A percentile compares a stretch with the other conserved stretches of the same genome.
These are phyloP conservation scores for Agrostemma githago DNA, from an alignment of 148 eudicot species.

Conservation along the genomic window DNA sequence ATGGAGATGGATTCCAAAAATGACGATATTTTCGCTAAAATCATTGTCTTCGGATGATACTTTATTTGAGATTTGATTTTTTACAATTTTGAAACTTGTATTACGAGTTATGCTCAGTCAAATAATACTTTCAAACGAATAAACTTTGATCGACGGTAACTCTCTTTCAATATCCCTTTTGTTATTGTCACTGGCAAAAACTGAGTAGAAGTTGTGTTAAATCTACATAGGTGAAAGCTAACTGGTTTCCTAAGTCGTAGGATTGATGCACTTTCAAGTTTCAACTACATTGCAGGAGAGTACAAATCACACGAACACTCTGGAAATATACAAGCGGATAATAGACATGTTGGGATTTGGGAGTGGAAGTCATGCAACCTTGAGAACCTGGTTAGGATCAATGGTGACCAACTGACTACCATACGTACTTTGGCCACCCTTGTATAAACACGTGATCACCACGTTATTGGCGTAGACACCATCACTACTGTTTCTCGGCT, in stretches of 20 bases:
- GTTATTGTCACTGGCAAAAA: too few relatives aligned
- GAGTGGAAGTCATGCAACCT: conserved; percentile 10
- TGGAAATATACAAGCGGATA: not conserved
- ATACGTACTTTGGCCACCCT: conserved; percentile 23
- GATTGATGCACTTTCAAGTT: not conserved
- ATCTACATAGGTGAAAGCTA: not conserved
- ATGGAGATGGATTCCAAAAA: too few relatives aligned
- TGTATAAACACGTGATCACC: conserved; percentile 18
- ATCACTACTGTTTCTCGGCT: not conserved
- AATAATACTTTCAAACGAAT: too few relatives aligned
- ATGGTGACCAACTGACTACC: conserved; percentile 14
- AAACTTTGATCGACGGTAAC: too few relatives aligned
- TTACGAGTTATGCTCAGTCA: too few relatives aligned
- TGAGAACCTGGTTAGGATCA: conserved; percentile 23
- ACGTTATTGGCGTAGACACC: not conserved
- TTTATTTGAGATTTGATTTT: too few relatives aligned
- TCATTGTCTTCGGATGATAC: too few relatives aligned
- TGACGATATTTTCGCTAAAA: too few relatives aligned
- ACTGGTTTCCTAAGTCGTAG: not conserved
- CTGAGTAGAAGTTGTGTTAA: too few relatives aligned
- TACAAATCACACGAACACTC: not conserved
- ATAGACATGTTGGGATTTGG: not conserved
- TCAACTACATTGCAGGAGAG: not conserved
- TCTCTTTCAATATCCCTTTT: too few relatives aligned
- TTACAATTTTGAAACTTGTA: too few relatives aligned